Base-by-base conservation (phyloP, 345 rosid genomes). In the Populus euphratica region DNA sequence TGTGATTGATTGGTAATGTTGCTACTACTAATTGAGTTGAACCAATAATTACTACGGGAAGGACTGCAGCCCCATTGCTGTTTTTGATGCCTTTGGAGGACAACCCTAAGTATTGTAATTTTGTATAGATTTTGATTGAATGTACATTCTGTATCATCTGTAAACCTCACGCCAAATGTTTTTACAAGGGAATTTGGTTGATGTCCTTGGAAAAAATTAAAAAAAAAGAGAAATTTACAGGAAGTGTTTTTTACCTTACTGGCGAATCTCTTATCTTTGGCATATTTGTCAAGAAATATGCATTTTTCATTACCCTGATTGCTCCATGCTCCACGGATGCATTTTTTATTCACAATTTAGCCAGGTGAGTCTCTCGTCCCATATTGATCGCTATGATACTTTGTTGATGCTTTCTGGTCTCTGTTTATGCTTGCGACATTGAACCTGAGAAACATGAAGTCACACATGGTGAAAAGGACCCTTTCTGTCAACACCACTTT, bases 121-220 rank as follows among this genome's bases (percentile, higher is more conserved):
- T 79, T 88, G 88, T 86, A 86, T 75, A 84, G 88, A 78, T 69
- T 74, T 72, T 72, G 50, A 76, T 83, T 78, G 77, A 17, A 65
- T 85, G 85, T 85, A 85, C 72, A 85, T 85, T 78, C 38, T 86
- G 92, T 87, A 86, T 79, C 69, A 86, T 79, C 69, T 78, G 76
- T 73, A 65, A 75, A 80, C 81, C 75, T 78, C 82, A 81, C 86
- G 69, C 73, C 85, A 77, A 81, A 73, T 44, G 76, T 69, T 77
- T 39, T 73, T 14, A 68, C 81, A 14, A 73, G 73, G 82, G 76
- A 65, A 38, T 54, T 56, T 29, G 65, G 72, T 69, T 68, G 31
- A 70, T 77, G 49, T 54, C 74, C 73, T 64, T 74, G 16, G 33
- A 9, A 13, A 23, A 43, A 50, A 59, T 8, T 2, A 13, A 41